phyloP scores from a whole-genome alignment of 208 protist genomes.

The Trypanosoma congolense region DNA sequence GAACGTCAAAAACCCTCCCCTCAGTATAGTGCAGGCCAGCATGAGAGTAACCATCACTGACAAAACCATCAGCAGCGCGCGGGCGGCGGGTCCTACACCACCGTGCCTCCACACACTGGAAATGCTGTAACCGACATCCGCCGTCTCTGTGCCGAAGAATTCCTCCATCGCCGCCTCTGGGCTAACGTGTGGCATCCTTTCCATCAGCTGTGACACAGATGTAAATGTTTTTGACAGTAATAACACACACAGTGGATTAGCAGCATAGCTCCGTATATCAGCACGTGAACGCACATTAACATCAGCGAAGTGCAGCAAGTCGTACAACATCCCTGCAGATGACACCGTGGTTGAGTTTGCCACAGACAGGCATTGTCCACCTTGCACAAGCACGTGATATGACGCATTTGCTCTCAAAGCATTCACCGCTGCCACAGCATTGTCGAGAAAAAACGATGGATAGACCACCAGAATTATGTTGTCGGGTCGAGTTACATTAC shows the following conservation, averaged over 20 bases:
- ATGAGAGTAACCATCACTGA: no score
- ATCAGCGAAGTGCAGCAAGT: conserved; percentile 3
- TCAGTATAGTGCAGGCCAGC: no score
- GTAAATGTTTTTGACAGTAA: conserved; percentile 12
- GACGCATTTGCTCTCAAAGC: conserved; percentile 4
- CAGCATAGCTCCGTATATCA: conserved; percentile 15
- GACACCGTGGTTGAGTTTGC: not conserved
- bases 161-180: not conserved
- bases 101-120: no score
- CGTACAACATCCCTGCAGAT: not conserved
- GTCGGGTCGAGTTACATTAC: conserved; percentile 1
- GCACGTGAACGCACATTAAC: not conserved
- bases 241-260: conserved; percentile 19
- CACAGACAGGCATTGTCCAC: not conserved
- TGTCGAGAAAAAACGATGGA: conserved; percentile 21
- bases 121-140: not conserved
- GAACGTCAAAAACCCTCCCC: no score
- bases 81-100: no score
- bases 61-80: no score
- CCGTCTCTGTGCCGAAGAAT: conserved; percentile 1
- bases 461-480: conserved; percentile 29
- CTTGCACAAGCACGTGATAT: conserved; percentile 13
- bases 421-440: conserved; percentile 9
- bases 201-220: conserved; percentile 11
- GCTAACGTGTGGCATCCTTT: conserved; percentile 1